Percentiles rank a stretch among this genome's conserved stretches.
These are phyloP conservation scores for Penicillium thymicola DNA, from an alignment of 2,329 filamentous ascomycete species.

Conservation along the genomic window DNA sequence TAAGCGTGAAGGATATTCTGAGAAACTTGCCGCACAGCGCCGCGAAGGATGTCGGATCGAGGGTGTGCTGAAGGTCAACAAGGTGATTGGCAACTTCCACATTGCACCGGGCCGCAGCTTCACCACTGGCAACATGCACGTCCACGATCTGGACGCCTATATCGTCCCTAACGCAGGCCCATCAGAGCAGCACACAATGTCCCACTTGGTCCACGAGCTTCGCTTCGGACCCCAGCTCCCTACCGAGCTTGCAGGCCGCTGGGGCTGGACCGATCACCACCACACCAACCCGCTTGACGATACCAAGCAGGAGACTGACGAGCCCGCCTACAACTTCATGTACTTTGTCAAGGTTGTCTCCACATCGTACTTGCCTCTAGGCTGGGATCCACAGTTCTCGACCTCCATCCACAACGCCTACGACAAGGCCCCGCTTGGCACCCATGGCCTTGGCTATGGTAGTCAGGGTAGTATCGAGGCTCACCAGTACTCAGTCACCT, in stretches of 20 bases:
- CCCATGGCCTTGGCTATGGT: slow-evolving; percentile 63
- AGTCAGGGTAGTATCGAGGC: slow-evolving; percentile 84
- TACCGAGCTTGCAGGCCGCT: slow-evolving; percentile 58
- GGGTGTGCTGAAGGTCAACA: slow-evolving; percentile 90
- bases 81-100: slow-evolving; percentile 98
- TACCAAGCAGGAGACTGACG: slow-evolving; percentile 70
- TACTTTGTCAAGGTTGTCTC: slow-evolving; percentile 99
- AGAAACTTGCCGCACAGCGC: slow-evolving; percentile 82
- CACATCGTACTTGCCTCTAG: slow-evolving; percentile 88
- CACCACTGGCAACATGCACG: slow-evolving; percentile 94
- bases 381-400: slow-evolving; percentile 67
- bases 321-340: slow-evolving; percentile 93
- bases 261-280: slow-evolving; percentile 85
- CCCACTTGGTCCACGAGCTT: slow-evolving; percentile 81
- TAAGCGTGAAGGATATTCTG: slow-evolving; percentile 86
- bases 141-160: slow-evolving; percentile 96
- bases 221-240: slow-evolving; percentile 92
- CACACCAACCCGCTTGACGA: slow-evolving; percentile 80
- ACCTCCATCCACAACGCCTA: slow-evolving; percentile 37
- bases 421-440: slow-evolving; percentile 63
- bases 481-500: slow-evolving; percentile 97
- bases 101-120: slow-evolving; percentile 94
- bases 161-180: slow-evolving; percentile 63
- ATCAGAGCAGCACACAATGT: slow-evolving; percentile 75
- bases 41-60: slow-evolving; percentile 93